These are phyloP conservation scores for Rhodamnia argentea DNA, from an alignment of 345 rosid species.

Conservation along the genomic window DNA sequence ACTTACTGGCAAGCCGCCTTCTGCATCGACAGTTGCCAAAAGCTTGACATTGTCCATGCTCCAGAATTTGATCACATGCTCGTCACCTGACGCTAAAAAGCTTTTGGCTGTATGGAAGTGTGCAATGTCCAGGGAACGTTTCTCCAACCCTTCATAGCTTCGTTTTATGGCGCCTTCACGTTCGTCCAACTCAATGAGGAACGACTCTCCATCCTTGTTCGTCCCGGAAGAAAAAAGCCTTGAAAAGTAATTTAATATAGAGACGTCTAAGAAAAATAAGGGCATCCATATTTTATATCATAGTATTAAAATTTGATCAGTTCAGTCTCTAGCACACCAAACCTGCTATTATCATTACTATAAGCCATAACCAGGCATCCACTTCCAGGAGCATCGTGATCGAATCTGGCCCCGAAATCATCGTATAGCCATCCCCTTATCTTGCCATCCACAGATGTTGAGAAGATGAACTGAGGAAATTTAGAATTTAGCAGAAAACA, in stretches of 20 bases:
- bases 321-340: not conserved
- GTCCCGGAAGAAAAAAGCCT: conserved; percentile 33
- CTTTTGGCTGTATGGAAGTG: conserved; percentile 16
- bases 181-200: conserved; percentile 34
- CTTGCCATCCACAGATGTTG: conserved; percentile 33
- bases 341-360: conserved; percentile 14
- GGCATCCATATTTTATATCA: not conserved
- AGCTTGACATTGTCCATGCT: conserved; percentile 23
- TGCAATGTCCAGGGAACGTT: conserved; percentile 9
- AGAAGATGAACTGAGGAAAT: conserved; percentile 24
- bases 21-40: conserved; percentile 20
- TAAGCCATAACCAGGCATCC: conserved; percentile 24
- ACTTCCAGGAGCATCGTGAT: conserved; percentile 26
- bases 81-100: conserved; percentile 30
- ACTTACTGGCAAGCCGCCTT: conserved; percentile 32
- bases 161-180: conserved; percentile 19
- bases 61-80: conserved; percentile 24
- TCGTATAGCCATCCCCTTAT: conserved; percentile 35
- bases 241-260: not conserved
- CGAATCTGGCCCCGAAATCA: conserved; percentile 13
- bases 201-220: conserved; percentile 20
- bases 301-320: not conserved
- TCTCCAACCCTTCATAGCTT: conserved; percentile 20
- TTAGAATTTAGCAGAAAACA: not conserved
- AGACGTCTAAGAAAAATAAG: not conserved